phyloP scores from a whole-genome alignment of 2,329 filamentous ascomycete genomes.

The Dactylella cylindrospora region DNA sequence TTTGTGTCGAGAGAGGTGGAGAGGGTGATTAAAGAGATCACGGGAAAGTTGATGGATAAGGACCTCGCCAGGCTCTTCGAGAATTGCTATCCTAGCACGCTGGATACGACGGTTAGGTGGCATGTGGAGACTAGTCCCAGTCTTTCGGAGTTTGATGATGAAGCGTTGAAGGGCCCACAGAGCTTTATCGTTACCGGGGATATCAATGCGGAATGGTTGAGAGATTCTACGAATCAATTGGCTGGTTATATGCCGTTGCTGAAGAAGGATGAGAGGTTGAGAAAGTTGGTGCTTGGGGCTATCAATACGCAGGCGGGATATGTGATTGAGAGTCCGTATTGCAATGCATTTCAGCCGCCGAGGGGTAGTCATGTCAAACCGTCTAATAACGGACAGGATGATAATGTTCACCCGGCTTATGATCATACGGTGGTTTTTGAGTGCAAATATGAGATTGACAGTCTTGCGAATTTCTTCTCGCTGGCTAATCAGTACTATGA shows the following conservation, averaged over 20 bases:
- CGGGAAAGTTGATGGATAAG: conserved; percentile 73
- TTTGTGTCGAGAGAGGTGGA: conserved; percentile 87
- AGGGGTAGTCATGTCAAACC: conserved; percentile 73
- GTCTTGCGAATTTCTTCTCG: conserved; percentile 84
- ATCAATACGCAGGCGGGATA: conserved; percentile 90
- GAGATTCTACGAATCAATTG: conserved; percentile 91
- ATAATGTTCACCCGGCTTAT: conserved; percentile 81
- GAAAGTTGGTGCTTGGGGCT: conserved; percentile 80
- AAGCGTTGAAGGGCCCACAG: conserved; percentile 66
- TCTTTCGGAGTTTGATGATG: neutral
- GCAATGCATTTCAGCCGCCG: conserved; percentile 96
- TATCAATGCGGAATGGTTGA: conserved; percentile 89
- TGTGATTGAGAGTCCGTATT: conserved; percentile 94
- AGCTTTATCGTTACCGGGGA: conserved; percentile 93
- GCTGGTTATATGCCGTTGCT: conserved; percentile 84
- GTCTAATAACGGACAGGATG: conserved; percentile 74
- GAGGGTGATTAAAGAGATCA: conserved; percentile 80
- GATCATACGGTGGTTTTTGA: conserved; percentile 87
- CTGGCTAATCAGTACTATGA: conserved; percentile 84
- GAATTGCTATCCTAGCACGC: conserved; percentile 89
- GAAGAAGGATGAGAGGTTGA: conserved; percentile 75
- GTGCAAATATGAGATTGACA: conserved; percentile 98
- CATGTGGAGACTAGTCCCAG: conserved; percentile 61
- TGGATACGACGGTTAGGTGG: conserved; percentile 87
- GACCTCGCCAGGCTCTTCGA: conserved; percentile 91